Evolutionary conservation across 306 rosid species (phyloP).

Genomic region (Lathyrus tuberosus): DNA sequence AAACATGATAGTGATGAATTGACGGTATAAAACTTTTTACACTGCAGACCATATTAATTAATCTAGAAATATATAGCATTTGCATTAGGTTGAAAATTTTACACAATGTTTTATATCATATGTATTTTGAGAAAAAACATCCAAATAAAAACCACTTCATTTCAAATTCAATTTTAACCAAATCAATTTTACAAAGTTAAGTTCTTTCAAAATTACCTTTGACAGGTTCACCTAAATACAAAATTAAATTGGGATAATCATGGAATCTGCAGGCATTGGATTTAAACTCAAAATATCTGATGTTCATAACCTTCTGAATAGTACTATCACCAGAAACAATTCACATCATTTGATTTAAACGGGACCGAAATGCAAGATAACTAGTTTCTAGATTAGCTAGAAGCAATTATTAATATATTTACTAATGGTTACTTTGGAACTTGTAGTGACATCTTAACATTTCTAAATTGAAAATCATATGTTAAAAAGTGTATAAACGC

Average conservation of each 20-base stretch:
- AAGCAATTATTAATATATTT: conserved; percentile 21
- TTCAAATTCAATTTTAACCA: neutral
- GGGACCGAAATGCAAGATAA: conserved; percentile 24
- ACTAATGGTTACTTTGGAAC: conserved; percentile 4
- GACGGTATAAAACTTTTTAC: no score
- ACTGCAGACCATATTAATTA: no score
- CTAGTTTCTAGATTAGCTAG: neutral
- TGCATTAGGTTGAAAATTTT: neutral
- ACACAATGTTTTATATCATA: neutral
- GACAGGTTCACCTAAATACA: neutral
- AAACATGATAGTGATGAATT: no score
- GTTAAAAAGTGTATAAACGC: conserved; percentile 7
- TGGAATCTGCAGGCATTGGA: conserved; percentile 13
- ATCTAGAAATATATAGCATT: no score
- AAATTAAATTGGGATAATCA: conserved; percentile 4
- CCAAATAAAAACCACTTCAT: neutral
- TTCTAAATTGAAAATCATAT: conserved; percentile 26
- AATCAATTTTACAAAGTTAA: neutral
- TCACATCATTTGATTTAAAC: neutral
- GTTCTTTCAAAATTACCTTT: neutral
- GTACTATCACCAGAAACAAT: neutral
- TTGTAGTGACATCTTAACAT: neutral
- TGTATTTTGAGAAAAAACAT: neutral
- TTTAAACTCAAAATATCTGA: conserved; percentile 5
- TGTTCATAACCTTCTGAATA: conserved; percentile 17